phyloP scores from a whole-genome alignment of 495 filamentous ascomycete genomes.

The Aspergillus diversus region DNA sequence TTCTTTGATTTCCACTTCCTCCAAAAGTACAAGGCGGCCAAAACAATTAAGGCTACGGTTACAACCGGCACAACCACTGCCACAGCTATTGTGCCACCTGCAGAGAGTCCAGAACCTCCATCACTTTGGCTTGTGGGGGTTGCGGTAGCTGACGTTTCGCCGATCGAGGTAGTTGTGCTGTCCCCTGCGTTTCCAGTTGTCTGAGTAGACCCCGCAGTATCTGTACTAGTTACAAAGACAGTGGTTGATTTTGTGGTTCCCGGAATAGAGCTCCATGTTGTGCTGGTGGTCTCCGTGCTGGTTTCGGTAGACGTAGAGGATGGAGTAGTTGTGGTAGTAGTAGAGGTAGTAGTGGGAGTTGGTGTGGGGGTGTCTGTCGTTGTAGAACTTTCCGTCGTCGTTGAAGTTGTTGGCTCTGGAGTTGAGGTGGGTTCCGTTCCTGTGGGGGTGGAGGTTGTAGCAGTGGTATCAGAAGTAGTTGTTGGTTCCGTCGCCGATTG shows the following conservation, averaged over 20 bases:
- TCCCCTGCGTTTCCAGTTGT: conserved; percentile 22
- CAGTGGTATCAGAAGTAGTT: not conserved
- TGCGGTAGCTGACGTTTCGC: conserved; percentile 30
- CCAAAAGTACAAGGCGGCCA: conserved; percentile 81
- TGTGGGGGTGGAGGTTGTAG: conserved; percentile 34
- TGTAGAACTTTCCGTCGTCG: conserved; percentile 14
- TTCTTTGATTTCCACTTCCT: conserved; percentile 81
- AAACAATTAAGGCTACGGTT: conserved; percentile 79
- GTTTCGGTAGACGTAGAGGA: conserved; percentile 17
- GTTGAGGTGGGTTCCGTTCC: conserved; percentile 31
- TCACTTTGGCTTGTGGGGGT: conserved; percentile 29
- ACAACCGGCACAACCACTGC: conserved; percentile 94
- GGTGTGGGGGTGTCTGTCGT: conserved; percentile 20
- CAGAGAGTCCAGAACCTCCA: conserved; percentile 53
- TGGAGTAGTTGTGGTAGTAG: conserved; percentile 16
- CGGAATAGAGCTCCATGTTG: not conserved
- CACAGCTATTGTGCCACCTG: conserved; percentile 77
- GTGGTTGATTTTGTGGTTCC: conserved; percentile 12
- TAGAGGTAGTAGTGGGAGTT: conserved; percentile 10
- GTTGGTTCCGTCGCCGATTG: no score
- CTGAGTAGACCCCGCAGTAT: conserved; percentile 25
- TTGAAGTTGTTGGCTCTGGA: conserved; percentile 20
- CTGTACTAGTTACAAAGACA: conserved; percentile 36
- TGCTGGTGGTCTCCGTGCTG: conserved; percentile 9
- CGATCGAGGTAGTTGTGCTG: conserved; percentile 35